Conservation (phyloP, 192 early-diverging fungal species). For the Umbelopsis sp. region DNA sequence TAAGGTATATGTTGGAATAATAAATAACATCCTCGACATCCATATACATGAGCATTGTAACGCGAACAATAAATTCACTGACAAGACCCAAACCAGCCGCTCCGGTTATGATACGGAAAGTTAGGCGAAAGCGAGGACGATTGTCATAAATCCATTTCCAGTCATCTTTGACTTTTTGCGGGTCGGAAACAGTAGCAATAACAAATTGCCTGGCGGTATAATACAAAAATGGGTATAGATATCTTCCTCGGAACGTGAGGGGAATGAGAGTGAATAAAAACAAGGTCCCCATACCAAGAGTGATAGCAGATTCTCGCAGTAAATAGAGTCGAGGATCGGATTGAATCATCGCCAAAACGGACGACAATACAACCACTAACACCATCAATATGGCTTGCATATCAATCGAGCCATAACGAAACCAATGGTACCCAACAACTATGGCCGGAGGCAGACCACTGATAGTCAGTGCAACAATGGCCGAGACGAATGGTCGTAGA, state of each 20-base stretch:
- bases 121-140: conserved; percentile 36
- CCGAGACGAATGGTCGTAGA: conserved; percentile 31
- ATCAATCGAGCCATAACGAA: conserved; percentile 35
- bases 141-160: conserved; percentile 45
- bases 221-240: conserved; percentile 44
- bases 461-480: conserved; percentile 38
- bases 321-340: conserved; percentile 44
- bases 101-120: conserved; percentile 37
- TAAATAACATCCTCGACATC: conserved; percentile 38
- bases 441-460: conserved; percentile 46
- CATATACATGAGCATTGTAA: conserved; percentile 27
- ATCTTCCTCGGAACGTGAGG: conserved; percentile 30
- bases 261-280: conserved; percentile 45
- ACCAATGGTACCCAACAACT: conserved; percentile 28
- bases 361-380: conserved; percentile 43
- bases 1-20: conserved; percentile 39
- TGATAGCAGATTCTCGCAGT: conserved; percentile 49
- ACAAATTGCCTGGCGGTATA: conserved; percentile 40
- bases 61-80: conserved; percentile 44
- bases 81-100: conserved; percentile 46
- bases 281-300: conserved; percentile 37
- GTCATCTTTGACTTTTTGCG: conserved; percentile 34
- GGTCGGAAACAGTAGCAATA: conserved; percentile 32
- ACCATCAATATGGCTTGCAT: conserved; percentile 42
- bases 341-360: conserved; percentile 43